Base-by-base conservation (phyloP, 371 early-diverging fungal genomes). In the Mucor mucedo region DNA sequence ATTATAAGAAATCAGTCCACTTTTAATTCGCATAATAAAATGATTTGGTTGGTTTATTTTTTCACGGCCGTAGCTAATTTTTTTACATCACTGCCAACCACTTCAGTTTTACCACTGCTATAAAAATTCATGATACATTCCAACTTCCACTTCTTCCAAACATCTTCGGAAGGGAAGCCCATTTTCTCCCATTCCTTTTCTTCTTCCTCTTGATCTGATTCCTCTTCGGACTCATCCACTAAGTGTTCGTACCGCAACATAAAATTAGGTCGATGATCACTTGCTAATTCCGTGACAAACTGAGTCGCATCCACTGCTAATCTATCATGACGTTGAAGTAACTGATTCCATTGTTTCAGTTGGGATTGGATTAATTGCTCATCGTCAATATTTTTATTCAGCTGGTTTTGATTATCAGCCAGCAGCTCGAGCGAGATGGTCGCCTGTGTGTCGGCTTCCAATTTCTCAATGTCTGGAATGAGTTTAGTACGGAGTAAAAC, bases 401-500 rank as follows among this genome's bases (percentile, higher is more conserved):
- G 33, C 2, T 48, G 47, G 2, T 65, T 40, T 5, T 14, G 39
- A 2, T 50, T 50, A 21, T 69, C 68, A 4, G 67, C 54, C 3
- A 58, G 39, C 28, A 82, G 29, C 44, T 79, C 79, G 7, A 65
- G 69, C n/a, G 77, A 78, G 8, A 86, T 70, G 4, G 82, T 79
- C 9, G 76, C 77, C 60, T 78, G 80, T 48, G 84, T 84, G 35
- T 76, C 75, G 55, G 77, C 80, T 55, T 87, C 87, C 41, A 84
- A 52, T 39, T 75, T 69, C 62, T 88, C 88, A 54, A 88, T 85
- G 53, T 87, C 88, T 30, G 88, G 88, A 68, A 85, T 84, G 55
- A 87, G 73, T 52, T 88, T 88, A 14, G 88, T 88, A 33, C 88
- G 83, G 27, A 88, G 66, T 29, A 88, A 68, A 4, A 88, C 83